A percentile compares a stretch with the other conserved stretches of the same genome.
These are phyloP conservation scores for Radiomyces spectabilis DNA, from an alignment of 192 early-diverging fungal genomes.

Conservation along the genomic window DNA sequence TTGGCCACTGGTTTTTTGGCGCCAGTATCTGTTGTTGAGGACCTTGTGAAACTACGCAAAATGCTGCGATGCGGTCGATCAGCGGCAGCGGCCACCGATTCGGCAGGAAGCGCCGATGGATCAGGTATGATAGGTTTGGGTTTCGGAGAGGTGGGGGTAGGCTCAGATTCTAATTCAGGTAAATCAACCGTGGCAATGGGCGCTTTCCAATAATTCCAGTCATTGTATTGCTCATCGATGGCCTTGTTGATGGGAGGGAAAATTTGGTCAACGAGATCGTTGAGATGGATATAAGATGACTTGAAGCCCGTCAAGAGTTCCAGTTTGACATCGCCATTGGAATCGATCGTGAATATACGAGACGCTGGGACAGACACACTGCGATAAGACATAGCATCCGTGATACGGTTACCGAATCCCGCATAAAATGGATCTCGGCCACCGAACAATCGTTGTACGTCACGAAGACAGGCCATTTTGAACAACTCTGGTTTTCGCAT, in stretches of 20 bases:
- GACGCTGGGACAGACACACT: constrained; percentile 89
- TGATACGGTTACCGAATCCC: constrained; percentile 96
- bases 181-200: constrained; percentile 44
- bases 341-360: constrained; percentile 95
- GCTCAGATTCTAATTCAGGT: constrained; percentile 15
- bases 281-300: constrained; percentile 82
- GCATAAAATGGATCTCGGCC: constrained; percentile 86
- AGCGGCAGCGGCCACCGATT: background rate
- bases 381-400: constrained; percentile 86
- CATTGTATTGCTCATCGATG: constrained; percentile 66
- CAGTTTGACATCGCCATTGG: constrained; percentile 82
- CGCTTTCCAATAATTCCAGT: constrained; percentile 78
- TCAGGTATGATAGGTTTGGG: constrained; percentile 13
- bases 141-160: constrained; percentile 10
- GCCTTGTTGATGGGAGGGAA: constrained; percentile 67
- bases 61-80: background rate
- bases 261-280: constrained; percentile 91
- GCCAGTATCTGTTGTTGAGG: too few relatives aligned
- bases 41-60: constrained; percentile 5
- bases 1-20: too few relatives aligned
- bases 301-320: constrained; percentile 82
- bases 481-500: constrained; percentile 92
- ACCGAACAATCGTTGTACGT: constrained; percentile 84
- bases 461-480: constrained; percentile 91
- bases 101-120: background rate